A percentile compares a stretch with the other conserved stretches of the same genome.
These are phyloP conservation scores for Solanum hybrid DNA, from an alignment of 305 asterid species.

Conservation along the genomic window DNA sequence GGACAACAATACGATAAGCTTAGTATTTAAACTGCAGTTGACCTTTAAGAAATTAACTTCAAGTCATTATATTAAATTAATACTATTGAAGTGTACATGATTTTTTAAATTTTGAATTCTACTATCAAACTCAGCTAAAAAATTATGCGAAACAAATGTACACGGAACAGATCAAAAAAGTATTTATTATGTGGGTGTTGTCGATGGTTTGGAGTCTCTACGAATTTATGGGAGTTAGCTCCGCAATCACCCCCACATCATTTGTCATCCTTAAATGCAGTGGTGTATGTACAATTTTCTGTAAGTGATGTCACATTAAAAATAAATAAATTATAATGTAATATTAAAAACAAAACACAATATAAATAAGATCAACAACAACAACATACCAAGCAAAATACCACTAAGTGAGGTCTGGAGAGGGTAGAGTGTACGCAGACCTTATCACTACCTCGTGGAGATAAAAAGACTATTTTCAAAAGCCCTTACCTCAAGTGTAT, in stretches of 20 bases:
- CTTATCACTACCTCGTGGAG: background rate
- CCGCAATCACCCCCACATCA: background rate
- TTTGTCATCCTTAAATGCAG: background rate
- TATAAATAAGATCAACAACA: background rate
- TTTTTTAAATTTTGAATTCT: background rate
- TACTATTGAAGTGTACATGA: background rate
- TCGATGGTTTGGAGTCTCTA: background rate
- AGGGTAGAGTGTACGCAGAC: background rate
- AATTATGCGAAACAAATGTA: background rate
- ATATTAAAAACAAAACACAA: no score
- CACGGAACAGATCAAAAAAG: background rate
- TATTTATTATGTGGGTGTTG: no score
- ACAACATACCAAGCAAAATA: background rate
- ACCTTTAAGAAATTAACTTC: background rate
- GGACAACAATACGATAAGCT: background rate
- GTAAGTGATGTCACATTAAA: background rate
- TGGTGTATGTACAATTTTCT: background rate
- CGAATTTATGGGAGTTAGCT: background rate
- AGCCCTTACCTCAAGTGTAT: background rate
- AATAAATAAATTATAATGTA: background rate
- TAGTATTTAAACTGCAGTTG: background rate
- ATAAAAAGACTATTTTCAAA: no score
- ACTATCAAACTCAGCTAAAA: background rate
- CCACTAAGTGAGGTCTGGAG: background rate
- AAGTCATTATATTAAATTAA: background rate